These are phyloP conservation scores for Pseudogymnoascus sp. DNA, from an alignment of 2,329 filamentous ascomycete genomes.

Conservation along the genomic window DNA sequence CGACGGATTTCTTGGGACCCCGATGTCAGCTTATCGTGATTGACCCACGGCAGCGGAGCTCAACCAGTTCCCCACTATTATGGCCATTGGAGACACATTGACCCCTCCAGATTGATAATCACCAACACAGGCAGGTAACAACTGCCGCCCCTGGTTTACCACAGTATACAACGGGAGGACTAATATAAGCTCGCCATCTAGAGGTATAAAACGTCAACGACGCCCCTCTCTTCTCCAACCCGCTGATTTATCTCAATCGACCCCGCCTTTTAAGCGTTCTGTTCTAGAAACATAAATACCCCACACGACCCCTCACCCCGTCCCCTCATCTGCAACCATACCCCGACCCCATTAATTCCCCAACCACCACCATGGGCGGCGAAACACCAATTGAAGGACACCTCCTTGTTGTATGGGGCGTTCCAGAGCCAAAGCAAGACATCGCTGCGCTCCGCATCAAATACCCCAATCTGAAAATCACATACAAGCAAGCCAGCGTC, in stretches of 20 bases:
- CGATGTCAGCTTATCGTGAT: neutral
- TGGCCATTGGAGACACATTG: neutral
- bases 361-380: constrained; percentile 38
- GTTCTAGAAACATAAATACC: neutral
- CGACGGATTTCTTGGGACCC: neutral
- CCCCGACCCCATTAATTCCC: neutral
- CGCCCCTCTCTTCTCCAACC: neutral
- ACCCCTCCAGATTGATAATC: constrained; percentile 5
- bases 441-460: constrained; percentile 35
- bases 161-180: neutral
- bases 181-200: constrained; percentile 6
- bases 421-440: constrained; percentile 35
- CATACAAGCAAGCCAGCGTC: constrained; percentile 32
- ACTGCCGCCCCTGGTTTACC: neutral
- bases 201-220: constrained; percentile 3
- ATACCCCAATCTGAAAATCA: constrained; percentile 42
- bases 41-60: neutral
- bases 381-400: constrained; percentile 33
- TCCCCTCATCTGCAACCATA: neutral
- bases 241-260: neutral
- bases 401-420: constrained; percentile 40
- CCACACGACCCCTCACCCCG: neutral
- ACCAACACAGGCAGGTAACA: neutral
- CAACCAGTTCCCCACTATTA: constrained; percentile 8
- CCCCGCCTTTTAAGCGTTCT: neutral